Evolutionary conservation across 2,329 filamentous ascomycete genomes (phyloP), one percentile per base, ranked within the genome.

Genomic region (Neonectria hederae): DNA sequence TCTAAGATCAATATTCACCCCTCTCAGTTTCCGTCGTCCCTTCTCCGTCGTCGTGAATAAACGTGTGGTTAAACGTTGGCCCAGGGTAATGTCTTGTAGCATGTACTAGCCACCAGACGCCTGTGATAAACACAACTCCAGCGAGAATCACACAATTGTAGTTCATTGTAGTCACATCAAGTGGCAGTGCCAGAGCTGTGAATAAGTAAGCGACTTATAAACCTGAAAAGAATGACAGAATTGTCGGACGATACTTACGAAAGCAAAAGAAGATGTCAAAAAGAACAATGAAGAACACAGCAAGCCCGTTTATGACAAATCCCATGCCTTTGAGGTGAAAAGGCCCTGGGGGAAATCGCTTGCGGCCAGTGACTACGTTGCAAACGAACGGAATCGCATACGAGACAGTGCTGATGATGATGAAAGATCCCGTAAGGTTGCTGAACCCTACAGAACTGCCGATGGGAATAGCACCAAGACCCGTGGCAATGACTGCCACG

Each of bases 191-290:
- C 3, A 72, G 53, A 35, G 72, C 72, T 74, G 14, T 6, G 1
- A 32, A 3, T 0, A 2, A 3, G 26, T n/a, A n/a, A n/a, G n/a
- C n/a, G n/a, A n/a, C n/a, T n/a, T n/a, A n/a, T n/a, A n/a, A n/a
- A n/a, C n/a, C n/a, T n/a, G n/a, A n/a, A n/a, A n/a, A n/a, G n/a
- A n/a, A n/a, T n/a, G n/a, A n/a, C n/a, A n/a, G n/a, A n/a, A n/a
- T n/a, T n/a, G n/a, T n/a, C n/a, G n/a, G 8, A 11, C n/a, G 42
- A n/a, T 24, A 71, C 72, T 66, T 28, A 74, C 72, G 72, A 2
- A 74, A 74, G 24, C 72, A 74, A 17, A 74, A 74, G 54, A 74
- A 74, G 0, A 74, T 22, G 5, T 72, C 70, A n/a, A 74, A 74
- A 0, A 74, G 9, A 0, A 59, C 5, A 2, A 74, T 74, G 1